phyloP scores from a whole-genome alignment of 805 yeast species.

The Yamadazyma akitaensis region DNA sequence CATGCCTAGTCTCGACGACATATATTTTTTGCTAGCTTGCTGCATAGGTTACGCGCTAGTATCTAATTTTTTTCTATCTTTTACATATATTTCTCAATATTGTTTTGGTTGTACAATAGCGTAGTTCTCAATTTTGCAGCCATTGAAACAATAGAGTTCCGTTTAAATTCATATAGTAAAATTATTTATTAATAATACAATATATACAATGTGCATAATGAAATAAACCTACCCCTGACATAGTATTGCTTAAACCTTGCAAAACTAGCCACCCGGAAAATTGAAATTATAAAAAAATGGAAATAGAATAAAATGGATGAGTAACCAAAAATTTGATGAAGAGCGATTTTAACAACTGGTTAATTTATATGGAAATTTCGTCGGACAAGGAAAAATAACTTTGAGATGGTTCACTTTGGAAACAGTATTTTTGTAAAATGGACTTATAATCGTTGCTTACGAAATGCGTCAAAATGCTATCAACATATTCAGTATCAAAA shows the following conservation, averaged over 20 bases:
- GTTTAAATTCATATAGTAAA: not conserved
- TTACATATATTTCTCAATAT: no score
- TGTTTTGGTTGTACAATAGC: not conserved
- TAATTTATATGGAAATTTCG: conserved; percentile 7
- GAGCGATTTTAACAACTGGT: not conserved
- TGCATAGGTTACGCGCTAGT: conserved; percentile 1
- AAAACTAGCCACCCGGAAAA: not conserved
- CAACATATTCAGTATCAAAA: conserved; percentile 9
- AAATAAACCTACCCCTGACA: conserved; percentile 1
- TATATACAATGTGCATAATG: conserved; percentile 4
- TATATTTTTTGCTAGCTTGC: not conserved
- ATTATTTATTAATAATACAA: conserved; percentile 3
- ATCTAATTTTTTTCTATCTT: no score
- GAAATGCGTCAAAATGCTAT: conserved; percentile 5
- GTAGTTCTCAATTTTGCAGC: conserved; percentile 1
- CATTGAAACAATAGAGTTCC: not conserved
- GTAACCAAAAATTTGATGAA: not conserved
- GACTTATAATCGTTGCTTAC: conserved; percentile 9
- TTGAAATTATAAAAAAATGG: not conserved
- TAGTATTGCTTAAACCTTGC: not conserved
- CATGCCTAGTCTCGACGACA: not conserved
- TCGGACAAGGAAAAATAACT: conserved; percentile 12
- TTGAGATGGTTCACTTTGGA: conserved; percentile 11
- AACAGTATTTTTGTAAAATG: conserved; percentile 11
- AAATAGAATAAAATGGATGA: not conserved